These are phyloP conservation scores for Amaranthus tricolor DNA, from an alignment of 179 eudicot genomes.

Conservation along the genomic window DNA sequence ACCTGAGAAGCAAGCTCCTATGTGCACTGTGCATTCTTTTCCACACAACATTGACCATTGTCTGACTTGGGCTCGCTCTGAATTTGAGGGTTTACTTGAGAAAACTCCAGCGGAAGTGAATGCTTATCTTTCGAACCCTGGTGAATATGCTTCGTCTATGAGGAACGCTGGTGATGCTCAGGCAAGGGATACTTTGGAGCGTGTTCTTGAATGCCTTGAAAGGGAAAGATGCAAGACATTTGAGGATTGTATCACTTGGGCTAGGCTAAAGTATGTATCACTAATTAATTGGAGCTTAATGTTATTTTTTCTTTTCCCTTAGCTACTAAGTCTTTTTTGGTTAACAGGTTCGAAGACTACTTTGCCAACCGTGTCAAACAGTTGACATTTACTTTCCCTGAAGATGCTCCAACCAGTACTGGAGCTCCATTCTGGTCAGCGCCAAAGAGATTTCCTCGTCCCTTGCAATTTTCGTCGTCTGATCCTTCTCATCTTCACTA, in stretches of 20 bases:
- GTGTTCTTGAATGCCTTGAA: constrained; percentile 86
- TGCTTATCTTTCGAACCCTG: constrained; percentile 70
- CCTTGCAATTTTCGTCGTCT: constrained; percentile 58
- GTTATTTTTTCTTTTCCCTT: neutral
- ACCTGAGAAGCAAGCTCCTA: constrained; percentile 97
- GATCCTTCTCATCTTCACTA: constrained; percentile 78
- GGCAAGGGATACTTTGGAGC: constrained; percentile 82
- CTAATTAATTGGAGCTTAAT: neutral
- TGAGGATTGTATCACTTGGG: constrained; percentile 83
- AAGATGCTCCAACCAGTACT: constrained; percentile 47
- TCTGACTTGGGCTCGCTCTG: constrained; percentile 93
- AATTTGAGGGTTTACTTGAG: constrained; percentile 94
- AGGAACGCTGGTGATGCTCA: constrained; percentile 90
- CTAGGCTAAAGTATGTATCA: constrained; percentile 62
- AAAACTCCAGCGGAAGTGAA: constrained; percentile 87
- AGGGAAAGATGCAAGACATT: constrained; percentile 73
- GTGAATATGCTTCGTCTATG: constrained; percentile 65
- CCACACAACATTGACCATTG: constrained; percentile 97
- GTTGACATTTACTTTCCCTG: constrained; percentile 47
- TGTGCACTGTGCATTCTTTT: constrained; percentile 95
- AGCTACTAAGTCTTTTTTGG: constrained; percentile 3
- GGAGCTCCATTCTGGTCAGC: constrained; percentile 57
- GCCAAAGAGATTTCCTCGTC: constrained; percentile 49
- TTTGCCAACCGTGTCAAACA: constrained; percentile 51
- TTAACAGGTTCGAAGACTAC: constrained; percentile 47